These are phyloP conservation scores for Trichothecium sympodiale DNA, from an alignment of 2,329 filamentous ascomycete genomes.

Conservation along the genomic window DNA sequence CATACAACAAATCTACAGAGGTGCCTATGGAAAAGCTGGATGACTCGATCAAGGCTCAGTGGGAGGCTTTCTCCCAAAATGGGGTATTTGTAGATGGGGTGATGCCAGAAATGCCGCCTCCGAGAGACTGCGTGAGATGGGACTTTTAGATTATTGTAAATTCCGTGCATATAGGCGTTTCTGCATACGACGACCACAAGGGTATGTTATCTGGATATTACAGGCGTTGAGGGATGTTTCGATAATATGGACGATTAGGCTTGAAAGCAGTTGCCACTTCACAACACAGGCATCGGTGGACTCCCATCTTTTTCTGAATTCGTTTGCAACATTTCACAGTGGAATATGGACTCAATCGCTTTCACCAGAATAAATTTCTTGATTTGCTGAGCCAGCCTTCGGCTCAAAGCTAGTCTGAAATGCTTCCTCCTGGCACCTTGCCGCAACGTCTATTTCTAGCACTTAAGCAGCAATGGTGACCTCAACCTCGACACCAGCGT, in stretches of 20 bases:
- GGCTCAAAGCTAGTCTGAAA: not conserved
- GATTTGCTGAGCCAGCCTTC: conserved; percentile 9
- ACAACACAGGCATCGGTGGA: too few relatives aligned
- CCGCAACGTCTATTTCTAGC: conserved; percentile 1
- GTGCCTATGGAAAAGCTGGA: conserved; percentile 44
- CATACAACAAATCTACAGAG: conserved; percentile 53
- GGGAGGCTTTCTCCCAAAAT: conserved; percentile 50
- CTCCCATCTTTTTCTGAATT: too few relatives aligned
- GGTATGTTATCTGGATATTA: too few relatives aligned
- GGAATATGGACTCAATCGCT: not conserved
- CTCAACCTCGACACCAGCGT: conserved; percentile 88
- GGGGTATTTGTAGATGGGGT: conserved; percentile 59
- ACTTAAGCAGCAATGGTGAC: conserved; percentile 78
- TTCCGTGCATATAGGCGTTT: conserved; percentile 8
- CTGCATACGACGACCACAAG: not conserved
- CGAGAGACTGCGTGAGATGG: conserved; percentile 63
- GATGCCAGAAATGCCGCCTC: conserved; percentile 70
- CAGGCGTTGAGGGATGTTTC: too few relatives aligned
- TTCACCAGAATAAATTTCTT: conserved; percentile 3
- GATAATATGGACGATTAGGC: too few relatives aligned
- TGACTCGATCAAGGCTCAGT: conserved; percentile 49
- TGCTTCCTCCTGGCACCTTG: not conserved
- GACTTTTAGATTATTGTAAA: conserved; percentile 45
- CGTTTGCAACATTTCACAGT: too few relatives aligned
- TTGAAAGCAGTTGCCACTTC: too few relatives aligned